A percentile compares a stretch with the other conserved stretches of the same genome.
Evolutionary conservation across 1,284 basidiomycete species (phyloP).

Genomic region (Austroboletus rostrupii): DNA sequence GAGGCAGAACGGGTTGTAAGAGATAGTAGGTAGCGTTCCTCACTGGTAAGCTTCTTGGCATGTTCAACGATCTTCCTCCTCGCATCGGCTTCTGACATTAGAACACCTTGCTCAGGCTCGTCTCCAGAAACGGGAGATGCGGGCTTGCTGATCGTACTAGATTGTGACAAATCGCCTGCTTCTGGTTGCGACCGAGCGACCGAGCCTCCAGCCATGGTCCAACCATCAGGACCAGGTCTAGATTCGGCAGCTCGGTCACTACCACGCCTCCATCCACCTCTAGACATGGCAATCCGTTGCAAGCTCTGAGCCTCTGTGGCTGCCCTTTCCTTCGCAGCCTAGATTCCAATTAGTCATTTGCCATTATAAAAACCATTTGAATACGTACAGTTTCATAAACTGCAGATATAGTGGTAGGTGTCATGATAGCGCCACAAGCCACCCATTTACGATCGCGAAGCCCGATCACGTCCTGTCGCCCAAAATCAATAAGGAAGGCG

Average conservation of each 20-base stretch:
- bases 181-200: conserved; percentile 66
- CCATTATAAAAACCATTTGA: conserved; percentile 4
- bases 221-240: conserved; percentile 74
- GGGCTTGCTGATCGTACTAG: conserved; percentile 79
- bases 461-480: conserved; percentile 79
- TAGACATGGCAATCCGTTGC: conserved; percentile 55
- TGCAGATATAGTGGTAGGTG: conserved; percentile 87
- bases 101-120: conserved; percentile 43
- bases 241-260: conserved; percentile 58
- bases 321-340: conserved; percentile 71
- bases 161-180: conserved; percentile 82
- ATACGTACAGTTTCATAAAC: conserved; percentile 78
- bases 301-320: conserved; percentile 59
- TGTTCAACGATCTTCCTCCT: no score
- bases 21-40: conserved; percentile 65
- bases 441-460: conserved; percentile 83
- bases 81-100: conserved; percentile 70
- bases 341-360: conserved; percentile 19
- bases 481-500: conserved; percentile 8
- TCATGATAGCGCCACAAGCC: conserved; percentile 66
- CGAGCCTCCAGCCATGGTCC: conserved; percentile 71
- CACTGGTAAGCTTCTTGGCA: conserved; percentile 67
- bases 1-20: conserved; percentile 44
- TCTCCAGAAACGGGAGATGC: conserved; percentile 54
- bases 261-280: conserved; percentile 87